Conservation (phyloP, 2,329 filamentous ascomycete genomes). For the Phoma sp. region DNA sequence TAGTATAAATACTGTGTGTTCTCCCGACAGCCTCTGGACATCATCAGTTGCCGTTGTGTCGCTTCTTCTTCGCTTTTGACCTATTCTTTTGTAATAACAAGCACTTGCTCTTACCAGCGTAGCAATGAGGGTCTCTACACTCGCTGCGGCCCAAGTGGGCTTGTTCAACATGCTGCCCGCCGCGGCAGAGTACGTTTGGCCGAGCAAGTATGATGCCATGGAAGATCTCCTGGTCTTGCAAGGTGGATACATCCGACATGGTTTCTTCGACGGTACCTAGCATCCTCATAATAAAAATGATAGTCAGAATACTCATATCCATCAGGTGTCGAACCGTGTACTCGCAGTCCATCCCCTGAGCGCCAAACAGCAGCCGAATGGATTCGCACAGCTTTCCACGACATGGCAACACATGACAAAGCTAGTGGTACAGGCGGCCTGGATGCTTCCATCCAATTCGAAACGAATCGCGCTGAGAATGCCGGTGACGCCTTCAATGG, state of each 20-base stretch:
- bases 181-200: slow-evolving; percentile 17
- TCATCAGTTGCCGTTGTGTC: background rate
- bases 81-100: too few relatives aligned
- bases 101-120: background rate
- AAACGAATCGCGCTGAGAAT: slow-evolving; percentile 38
- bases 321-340: slow-evolving; percentile 24
- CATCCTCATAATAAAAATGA: background rate
- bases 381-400: slow-evolving; percentile 46
- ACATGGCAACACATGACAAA: slow-evolving; percentile 39
- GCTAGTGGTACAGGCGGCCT: slow-evolving; percentile 39
- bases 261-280: slow-evolving; percentile 10
- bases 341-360: slow-evolving; percentile 22
- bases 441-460: slow-evolving; percentile 45
- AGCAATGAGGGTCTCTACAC: slow-evolving; percentile 7
- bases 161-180: slow-evolving; percentile 10
- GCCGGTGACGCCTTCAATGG: slow-evolving; percentile 41
- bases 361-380: slow-evolving; percentile 36
- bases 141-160: slow-evolving; percentile 5
- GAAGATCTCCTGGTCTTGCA: slow-evolving; percentile 18
- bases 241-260: slow-evolving; percentile 9
- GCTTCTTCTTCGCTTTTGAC: background rate
- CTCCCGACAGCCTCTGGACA: background rate
- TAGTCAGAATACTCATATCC: background rate
- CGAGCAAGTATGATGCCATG: slow-evolving; percentile 9
- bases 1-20: background rate